phyloP scores from a whole-genome alignment of 306 rosid genomes.

The Lathyrus sativus region DNA sequence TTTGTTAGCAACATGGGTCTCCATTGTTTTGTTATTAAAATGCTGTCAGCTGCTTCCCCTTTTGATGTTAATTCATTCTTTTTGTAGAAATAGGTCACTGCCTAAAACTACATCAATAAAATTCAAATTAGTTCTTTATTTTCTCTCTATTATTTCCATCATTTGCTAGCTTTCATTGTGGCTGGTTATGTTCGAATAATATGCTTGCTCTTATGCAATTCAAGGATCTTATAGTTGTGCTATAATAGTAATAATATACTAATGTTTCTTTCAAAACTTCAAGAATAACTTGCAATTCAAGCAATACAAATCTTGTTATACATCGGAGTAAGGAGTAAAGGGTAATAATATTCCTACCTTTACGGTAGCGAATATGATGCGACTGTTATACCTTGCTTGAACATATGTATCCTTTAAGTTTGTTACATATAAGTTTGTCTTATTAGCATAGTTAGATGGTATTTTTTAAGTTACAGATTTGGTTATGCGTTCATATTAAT shows the following conservation, averaged over 20 bases:
- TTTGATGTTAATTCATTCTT: constrained; percentile 63
- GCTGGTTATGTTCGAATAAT: background rate
- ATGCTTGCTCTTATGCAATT: background rate
- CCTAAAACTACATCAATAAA: constrained; percentile 77
- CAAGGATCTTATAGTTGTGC: background rate
- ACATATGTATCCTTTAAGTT: background rate
- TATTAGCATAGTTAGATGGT: background rate
- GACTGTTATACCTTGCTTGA: background rate
- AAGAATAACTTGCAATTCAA: background rate
- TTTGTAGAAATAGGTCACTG: constrained; percentile 59
- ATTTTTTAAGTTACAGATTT: background rate
- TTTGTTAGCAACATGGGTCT: constrained; percentile 51
- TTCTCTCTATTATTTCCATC: background rate
- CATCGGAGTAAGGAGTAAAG: too few species aligned
- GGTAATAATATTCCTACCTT: background rate
- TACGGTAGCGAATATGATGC: background rate
- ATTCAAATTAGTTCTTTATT: constrained; percentile 44
- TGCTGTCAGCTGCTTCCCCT: constrained; percentile 64
- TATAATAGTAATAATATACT: too few species aligned
- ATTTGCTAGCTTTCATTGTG: background rate
- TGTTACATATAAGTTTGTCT: background rate
- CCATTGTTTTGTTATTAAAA: constrained; percentile 37
- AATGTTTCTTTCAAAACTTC: background rate
- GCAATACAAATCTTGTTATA: constrained; percentile 1
- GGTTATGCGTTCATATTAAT: background rate